Percentiles rank a stretch among this genome's conserved stretches.
Conservation (phyloP, 2,329 filamentous ascomycete genomes). For the Ascochyta lentis region DNA sequence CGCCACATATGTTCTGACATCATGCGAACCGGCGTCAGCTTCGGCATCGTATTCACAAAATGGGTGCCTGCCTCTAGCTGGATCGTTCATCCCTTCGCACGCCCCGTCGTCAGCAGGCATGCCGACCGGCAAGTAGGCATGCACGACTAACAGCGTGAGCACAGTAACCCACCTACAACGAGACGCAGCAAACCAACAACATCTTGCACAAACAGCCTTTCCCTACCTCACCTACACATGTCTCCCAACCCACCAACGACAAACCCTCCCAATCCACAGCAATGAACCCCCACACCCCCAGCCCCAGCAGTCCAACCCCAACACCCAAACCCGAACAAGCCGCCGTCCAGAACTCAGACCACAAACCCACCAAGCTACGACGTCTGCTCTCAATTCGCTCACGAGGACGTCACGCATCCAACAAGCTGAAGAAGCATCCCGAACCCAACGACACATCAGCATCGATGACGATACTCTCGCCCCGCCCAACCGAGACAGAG, state of each 20-base stretch:
- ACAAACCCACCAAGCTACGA: slow-evolving; percentile 3
- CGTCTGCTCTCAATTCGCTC: slow-evolving; percentile 14
- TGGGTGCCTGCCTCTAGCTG: background rate
- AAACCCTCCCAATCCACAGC: background rate
- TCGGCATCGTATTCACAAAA: background rate
- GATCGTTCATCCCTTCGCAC: slow-evolving; percentile 6
- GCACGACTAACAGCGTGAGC: background rate
- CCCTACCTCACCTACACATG: background rate
- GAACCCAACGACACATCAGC: background rate
- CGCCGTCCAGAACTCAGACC: background rate
- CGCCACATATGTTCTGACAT: background rate
- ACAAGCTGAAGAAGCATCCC: background rate
- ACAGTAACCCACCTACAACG: background rate
- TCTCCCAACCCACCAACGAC: background rate
- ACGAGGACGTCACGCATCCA: background rate
- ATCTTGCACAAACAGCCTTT: background rate
- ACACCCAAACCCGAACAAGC: background rate
- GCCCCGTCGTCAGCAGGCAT: slow-evolving; percentile 1
- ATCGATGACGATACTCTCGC: background rate
- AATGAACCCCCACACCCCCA: slow-evolving; percentile 1
- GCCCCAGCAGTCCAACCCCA: background rate
- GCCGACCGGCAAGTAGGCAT: background rate
- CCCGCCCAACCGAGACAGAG: background rate
- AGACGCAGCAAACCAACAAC: too few relatives aligned
- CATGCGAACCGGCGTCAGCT: background rate